Evolutionary conservation across 2,329 filamentous ascomycete species (phyloP), one percentile per base, ranked within the genome.

Genomic region (Pezicula rhizophila): DNA sequence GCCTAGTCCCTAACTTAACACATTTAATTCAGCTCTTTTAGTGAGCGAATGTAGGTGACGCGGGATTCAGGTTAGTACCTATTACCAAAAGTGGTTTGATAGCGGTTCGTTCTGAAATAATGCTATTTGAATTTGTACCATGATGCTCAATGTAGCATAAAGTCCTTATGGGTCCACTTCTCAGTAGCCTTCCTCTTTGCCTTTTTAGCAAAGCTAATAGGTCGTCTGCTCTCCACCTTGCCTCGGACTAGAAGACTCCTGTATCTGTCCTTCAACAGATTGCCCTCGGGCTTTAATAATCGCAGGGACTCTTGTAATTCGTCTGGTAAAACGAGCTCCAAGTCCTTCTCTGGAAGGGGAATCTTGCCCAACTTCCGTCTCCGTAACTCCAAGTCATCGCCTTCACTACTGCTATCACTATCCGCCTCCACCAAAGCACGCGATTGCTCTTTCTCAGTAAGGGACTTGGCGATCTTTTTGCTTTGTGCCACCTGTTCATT

Each of bases 161-260:
- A 99, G 66, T 99, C 93, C 77, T 99, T 99, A 74, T 96, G 88
- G 40, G 85, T 82, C 93, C 93, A 99, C 72, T 97, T 99, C 79
- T 97, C 93, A 6, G 89, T 96, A 45, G 83, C 70, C 67, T 87
- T 89, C 58, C 75, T 83, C 76, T 84, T 91, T 55, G 81, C 80
- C 74, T 93, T 88, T 77, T 88, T 95, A 61, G 78, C 79, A 71
- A 93, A 92, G 6, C 84, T 79, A 50, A 92, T 80, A 46, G 84
- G 84, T 65, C 85, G 85, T 59, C 93, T 79, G 44, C 80, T 79
- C 74, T 99, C 93, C 52, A 99, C 71, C 71, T 93, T 95, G 51
- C 93, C 93, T 54, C 90, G 82, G 31, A 97, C 78, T 54, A 97
- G 74, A 70, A 97, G 75, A 66, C 81, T 97, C 53, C 93, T 78